Evolutionary conservation across 768 basidiomycete genomes (phyloP), one percentile per base, ranked within the genome.

Genomic region (Lanmaoa rubissima): DNA sequence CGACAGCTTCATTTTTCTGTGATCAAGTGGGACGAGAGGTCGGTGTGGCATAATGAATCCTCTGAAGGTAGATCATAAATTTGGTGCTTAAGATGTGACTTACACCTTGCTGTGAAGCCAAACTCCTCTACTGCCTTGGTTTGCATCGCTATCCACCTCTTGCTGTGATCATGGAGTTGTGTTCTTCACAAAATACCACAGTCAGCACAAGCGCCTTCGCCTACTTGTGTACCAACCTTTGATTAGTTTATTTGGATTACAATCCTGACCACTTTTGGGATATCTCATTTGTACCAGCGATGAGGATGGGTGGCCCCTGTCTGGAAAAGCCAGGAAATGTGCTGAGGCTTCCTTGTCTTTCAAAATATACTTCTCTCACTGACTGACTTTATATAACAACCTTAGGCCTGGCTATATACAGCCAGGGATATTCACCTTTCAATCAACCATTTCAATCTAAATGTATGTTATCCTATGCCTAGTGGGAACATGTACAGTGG

Each of bases 11-110:
- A 80, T 2, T 69, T 98, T 11, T 91, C 92, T 2, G 65, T 95
- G 4, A 78, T 98, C 36, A 90, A 92, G 59, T 97, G 94, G 94
- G 85, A 86, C 1, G 75, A 74, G 26, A 74, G 82, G 49, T 73
- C 70, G 0, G 89, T 87, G 69, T 98, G 95, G 95, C 26, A 9
- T 9, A 39, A 51, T 10, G 0, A 1, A 17, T 16, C 50, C 0
- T 0, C n/a, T 14, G 17, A 41, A 41, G 50, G 50, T 51, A 51
- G 1, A 24, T 41, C 5, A 2, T 10, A 16, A 6, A 1, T 11
- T 14, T 41, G 5, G 5, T 19, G n/a, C 31, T 7, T 14, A 5
- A 5, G 8, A n/a, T 28, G 17, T 13, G 11, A n/a, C 31, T 34
- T n/a, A 32, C 36, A 10, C 13, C 17, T 16, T 8, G 4, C 17